Evolutionary conservation across 345 rosid genomes (phyloP), one percentile per base, ranked within the genome.

Genomic region (Gossypium raimondii): DNA sequence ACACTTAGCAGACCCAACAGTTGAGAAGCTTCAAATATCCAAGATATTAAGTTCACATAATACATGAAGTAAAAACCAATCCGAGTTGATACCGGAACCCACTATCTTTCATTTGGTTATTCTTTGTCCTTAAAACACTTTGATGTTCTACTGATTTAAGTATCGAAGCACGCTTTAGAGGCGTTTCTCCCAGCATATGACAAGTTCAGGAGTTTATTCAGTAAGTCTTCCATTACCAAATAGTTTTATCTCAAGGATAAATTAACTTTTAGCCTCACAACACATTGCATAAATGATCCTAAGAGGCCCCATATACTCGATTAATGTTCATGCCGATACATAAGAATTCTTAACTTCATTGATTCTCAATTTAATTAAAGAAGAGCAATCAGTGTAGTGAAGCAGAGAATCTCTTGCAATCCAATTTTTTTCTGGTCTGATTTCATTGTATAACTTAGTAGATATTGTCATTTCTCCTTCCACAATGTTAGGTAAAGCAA

Each of bases 401-500:
- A 68, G 58, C 22, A 50, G 1, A 70, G 73, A 69, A 50, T 51
- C 24, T 69, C 25, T 69, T 27, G 44, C 18, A 69, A 16, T 12
- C 59, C 14, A 51, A 27, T 6, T 51, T 25, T 34, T 50, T 69
- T 52, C 22, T 68, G 43, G 29, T 48, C 57, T 68, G 72, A 14
- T 69, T 48, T 24, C 44, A 50, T 25, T 48, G 41, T 34, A 6
- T 34, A 17, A 43, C 6, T 44, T 24, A 48, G 18, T 50, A 51
- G 22, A 68, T 68, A 48, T 50, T 18, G 25, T 51, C 59, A 51
- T 8, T 45, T 57, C 45, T 69, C 14, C 59, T 25, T 69, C 73
- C 73, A 51, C 24, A 25, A 51, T 51, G 45, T 51, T 69, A 16
- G 45, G 73, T 51, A 69, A 51, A 68, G 72, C 41, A 68, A 68